Percentiles rank a stretch among this genome's conserved stretches.
These are phyloP conservation scores for Mycena sanguinolenta DNA, from an alignment of 768 basidiomycete genomes.

Conservation along the genomic window DNA sequence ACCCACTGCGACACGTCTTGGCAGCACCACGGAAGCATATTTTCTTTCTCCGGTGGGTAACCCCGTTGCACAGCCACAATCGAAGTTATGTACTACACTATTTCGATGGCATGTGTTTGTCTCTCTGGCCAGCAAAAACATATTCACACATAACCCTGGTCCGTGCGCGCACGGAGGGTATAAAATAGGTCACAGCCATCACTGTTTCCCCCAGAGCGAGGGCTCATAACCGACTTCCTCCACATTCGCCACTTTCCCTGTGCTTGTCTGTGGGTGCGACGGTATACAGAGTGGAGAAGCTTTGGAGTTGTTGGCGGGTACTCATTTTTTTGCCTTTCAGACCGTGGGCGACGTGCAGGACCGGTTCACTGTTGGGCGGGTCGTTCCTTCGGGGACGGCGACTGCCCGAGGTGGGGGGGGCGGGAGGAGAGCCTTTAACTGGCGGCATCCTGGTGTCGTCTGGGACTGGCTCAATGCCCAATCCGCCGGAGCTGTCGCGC, in stretches of 20 bases:
- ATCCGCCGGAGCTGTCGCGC: too few relatives aligned
- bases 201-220: background rate
- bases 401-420: background rate
- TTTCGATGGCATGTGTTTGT: too few relatives aligned
- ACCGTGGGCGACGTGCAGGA: background rate
- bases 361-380: background rate
- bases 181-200: background rate
- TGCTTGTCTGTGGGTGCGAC: too few relatives aligned
- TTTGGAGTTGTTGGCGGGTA: too few relatives aligned
- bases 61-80: background rate
- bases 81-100: too few relatives aligned
- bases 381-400: too few relatives aligned
- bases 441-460: too few relatives aligned
- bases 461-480: too few relatives aligned
- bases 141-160: background rate
- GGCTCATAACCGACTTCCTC: background rate
- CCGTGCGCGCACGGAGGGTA: background rate
- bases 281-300: too few relatives aligned
- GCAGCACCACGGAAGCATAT: background rate
- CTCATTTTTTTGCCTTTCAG: slow-evolving; percentile 3
- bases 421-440: too few relatives aligned
- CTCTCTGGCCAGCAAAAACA: background rate
- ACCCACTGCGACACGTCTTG: too few relatives aligned
- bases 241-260: too few relatives aligned
- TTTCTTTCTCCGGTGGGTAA: background rate